Percentiles rank a stretch among this genome's conserved stretches.
Conservation (phyloP, 2,329 filamentous ascomycete genomes). For the Fusarium sp. region DNA sequence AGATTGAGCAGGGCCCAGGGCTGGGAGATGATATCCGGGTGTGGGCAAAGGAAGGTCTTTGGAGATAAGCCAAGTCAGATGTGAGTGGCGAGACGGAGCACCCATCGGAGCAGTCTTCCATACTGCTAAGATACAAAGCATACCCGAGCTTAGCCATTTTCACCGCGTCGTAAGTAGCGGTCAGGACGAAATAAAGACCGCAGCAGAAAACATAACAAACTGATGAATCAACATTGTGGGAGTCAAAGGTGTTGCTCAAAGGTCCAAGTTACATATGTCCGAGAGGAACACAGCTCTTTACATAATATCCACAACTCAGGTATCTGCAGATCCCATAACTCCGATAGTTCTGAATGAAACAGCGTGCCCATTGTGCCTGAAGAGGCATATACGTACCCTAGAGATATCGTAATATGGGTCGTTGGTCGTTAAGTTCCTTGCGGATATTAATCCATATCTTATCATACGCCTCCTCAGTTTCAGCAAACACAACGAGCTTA, state of each 20-base stretch:
- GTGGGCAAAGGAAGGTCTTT: conserved; percentile 71
- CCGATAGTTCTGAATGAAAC: too few relatives aligned
- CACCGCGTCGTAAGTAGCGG: neutral
- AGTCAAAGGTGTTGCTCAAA: too few relatives aligned
- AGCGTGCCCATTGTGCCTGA: too few relatives aligned
- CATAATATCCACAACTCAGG: too few relatives aligned
- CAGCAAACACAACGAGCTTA: neutral
- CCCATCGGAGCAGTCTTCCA: neutral
- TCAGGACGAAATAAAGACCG: neutral
- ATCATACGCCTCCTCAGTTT: neutral
- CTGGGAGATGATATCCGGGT: conserved; percentile 86
- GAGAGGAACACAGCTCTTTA: too few relatives aligned
- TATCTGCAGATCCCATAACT: too few relatives aligned
- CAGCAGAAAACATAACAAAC: neutral
- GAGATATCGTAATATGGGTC: too few relatives aligned
- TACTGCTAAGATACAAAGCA: neutral
- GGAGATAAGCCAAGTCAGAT: neutral
- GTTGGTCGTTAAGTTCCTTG: neutral
- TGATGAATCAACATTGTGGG: neutral
- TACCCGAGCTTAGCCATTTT: neutral
- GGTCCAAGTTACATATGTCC: too few relatives aligned
- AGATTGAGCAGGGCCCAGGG: conserved; percentile 85
- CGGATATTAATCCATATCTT: neutral
- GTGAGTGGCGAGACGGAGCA: neutral
- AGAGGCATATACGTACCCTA: too few relatives aligned